Conservation (phyloP, 1,284 basidiomycete species). For the Puccinia novopanici region DNA sequence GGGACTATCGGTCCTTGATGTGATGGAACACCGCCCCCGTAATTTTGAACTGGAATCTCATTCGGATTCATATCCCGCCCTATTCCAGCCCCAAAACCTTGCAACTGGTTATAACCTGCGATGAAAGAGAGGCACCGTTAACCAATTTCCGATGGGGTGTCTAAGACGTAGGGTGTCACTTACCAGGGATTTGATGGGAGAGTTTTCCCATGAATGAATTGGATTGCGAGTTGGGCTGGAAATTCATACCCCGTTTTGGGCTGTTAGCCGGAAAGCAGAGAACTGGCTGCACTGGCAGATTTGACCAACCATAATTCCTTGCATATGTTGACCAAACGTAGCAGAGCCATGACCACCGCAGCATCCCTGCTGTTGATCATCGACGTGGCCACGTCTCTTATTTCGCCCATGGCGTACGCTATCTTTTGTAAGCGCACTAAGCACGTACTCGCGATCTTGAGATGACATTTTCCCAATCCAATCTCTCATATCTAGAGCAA, state of each 20-base stretch:
- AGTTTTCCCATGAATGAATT: constrained; percentile 49
- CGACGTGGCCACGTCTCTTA: constrained; percentile 55
- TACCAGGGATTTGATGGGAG: constrained; percentile 43
- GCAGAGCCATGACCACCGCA: constrained; percentile 50
- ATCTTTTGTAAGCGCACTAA: constrained; percentile 57
- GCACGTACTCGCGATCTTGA: constrained; percentile 53
- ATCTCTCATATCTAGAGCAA: constrained; percentile 49
- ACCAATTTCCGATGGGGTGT: not conserved
- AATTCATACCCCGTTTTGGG: not conserved
- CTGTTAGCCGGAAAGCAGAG: not conserved
- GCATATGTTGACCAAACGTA: constrained; percentile 50
- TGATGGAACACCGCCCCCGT: not conserved
- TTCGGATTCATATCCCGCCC: constrained; percentile 42
- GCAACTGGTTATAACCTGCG: constrained; percentile 45
- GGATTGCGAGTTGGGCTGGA: constrained; percentile 39
- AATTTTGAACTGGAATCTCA: not conserved
- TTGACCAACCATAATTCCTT: constrained; percentile 38
- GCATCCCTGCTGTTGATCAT: constrained; percentile 48
- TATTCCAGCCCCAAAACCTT: constrained; percentile 32
- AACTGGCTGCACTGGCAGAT: not conserved
- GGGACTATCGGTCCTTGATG: not conserved
- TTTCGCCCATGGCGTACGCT: constrained; percentile 56
- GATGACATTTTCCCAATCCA: constrained; percentile 51
- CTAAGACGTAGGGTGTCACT: not conserved
- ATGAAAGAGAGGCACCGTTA: not conserved